Conservation (phyloP, 2,329 filamentous ascomycete species). For the Ambrosiella cleistominuta region DNA sequence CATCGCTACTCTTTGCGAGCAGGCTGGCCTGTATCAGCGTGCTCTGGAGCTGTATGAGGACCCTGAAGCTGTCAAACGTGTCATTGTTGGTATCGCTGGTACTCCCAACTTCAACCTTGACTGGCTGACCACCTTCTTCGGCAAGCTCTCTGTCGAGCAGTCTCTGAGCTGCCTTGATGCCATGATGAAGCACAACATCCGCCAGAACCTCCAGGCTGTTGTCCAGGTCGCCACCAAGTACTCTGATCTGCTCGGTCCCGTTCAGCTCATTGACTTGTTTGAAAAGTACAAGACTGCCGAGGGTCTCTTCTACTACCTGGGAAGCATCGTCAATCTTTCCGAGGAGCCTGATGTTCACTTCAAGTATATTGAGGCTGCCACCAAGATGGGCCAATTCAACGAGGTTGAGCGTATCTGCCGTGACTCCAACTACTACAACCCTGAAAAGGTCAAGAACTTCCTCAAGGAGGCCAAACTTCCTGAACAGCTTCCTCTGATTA, state of each 20-base stretch:
- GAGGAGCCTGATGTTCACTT: slow-evolving; percentile 93
- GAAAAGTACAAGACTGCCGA: slow-evolving; percentile 97
- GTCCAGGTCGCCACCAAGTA: slow-evolving; percentile 96
- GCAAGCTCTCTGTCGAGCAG: slow-evolving; percentile 85
- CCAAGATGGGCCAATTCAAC: slow-evolving; percentile 78
- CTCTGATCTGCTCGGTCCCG: slow-evolving; percentile 82
- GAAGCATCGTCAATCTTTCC: slow-evolving; percentile 91
- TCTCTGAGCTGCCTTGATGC: slow-evolving; percentile 86
- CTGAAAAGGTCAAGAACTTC: slow-evolving; percentile 98
- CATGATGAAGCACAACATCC: slow-evolving; percentile 93
- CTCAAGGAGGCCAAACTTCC: slow-evolving; percentile 85
- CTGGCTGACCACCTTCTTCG: slow-evolving; percentile 85
- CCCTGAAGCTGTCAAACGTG: slow-evolving; percentile 73
- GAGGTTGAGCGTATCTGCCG: slow-evolving; percentile 96
- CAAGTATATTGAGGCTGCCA: slow-evolving; percentile 98
- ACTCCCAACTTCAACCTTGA: slow-evolving; percentile 77
- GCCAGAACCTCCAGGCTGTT: slow-evolving; percentile 86
- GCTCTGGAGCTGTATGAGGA: slow-evolving; percentile 93
- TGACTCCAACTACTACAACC: slow-evolving; percentile 76
- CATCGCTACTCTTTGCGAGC: slow-evolving; percentile 81
- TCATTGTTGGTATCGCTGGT: slow-evolving; percentile 63
- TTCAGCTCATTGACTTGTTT: slow-evolving; percentile 74
- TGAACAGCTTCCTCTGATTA: slow-evolving; percentile 90
- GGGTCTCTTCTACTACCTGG: slow-evolving; percentile 94
- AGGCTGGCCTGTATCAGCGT: slow-evolving; percentile 70